Evolutionary conservation across 2,329 filamentous ascomycete genomes (phyloP), one percentile per base, ranked within the genome.

Genomic region (Colletotrichum sublineola): DNA sequence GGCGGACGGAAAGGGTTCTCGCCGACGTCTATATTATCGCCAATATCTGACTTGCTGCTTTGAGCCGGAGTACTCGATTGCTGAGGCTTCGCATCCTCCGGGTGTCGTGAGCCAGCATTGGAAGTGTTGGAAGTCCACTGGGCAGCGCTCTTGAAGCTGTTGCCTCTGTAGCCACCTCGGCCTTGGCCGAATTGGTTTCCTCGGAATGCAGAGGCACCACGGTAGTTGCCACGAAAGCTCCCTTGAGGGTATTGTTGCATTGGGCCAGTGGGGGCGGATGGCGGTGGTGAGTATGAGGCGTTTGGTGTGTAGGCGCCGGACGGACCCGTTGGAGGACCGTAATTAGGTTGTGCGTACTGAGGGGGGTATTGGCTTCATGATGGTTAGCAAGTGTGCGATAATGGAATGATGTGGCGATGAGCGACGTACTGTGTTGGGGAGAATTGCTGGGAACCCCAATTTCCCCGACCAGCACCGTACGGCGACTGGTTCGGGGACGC

Each of bases 91-190:
- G 60, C 48, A 31, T 82, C 80, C 48, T 79, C 78, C 46, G 78
- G 76, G 58, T 79, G 78, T 14, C 80, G 88, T 76, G 86, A 85
- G 67, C 86, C 85, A 24, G 87, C 84, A 61, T 38, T 42, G 14
- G 74, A 57, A 29, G 36, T 50, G 44, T 85, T 85, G 55, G 90
- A 87, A 67, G 89, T 92, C 92, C 94, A 95, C 57, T 94, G 93
- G 5, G 66, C 60, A 2, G 91, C 75, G 80, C 81, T 93, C 90
- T 81, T 91, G 86, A 84, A 92, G 88, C 82, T 91, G 84, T 74
- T 85, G 46, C 90, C 90, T 63, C 92, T 87, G 71, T 87, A 85
- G 36, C 83, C 83, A 52, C 86, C 86, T 61, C 89, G 84, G 40
- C 82, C 83, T 58, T 84, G 76, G 31, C 82, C 83, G 77, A 88